Evolutionary conservation across 169 alveolate species (phyloP).

Genomic region (Cyclospora cayetanensis): DNA sequence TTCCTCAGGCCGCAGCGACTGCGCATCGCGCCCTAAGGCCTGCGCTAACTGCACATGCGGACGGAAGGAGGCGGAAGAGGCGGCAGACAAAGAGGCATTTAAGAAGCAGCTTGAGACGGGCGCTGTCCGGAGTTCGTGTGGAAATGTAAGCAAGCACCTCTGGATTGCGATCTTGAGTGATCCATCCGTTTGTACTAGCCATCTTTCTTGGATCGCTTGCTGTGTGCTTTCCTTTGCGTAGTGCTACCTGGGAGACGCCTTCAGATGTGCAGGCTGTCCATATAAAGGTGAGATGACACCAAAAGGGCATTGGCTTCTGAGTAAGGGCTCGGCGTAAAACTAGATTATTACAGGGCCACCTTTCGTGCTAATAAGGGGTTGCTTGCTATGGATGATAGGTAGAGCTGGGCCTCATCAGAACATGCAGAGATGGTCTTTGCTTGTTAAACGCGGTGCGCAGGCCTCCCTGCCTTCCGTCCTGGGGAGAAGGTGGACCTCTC

Average conservation of each 20-base stretch:
- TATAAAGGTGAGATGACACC: conserved; percentile 83
- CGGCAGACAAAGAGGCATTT: conserved; percentile 65
- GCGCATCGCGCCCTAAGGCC: conserved; percentile 92
- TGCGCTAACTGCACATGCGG: conserved; percentile 96
- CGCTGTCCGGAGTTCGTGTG: conserved; percentile 83
- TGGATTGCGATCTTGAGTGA: neutral
- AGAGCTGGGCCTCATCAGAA: no score
- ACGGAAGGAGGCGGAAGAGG: conserved; percentile 82
- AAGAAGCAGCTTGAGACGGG: conserved; percentile 79
- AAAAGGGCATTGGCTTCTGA: no score
- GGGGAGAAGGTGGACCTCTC: conserved; percentile 87
- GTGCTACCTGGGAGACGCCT: conserved; percentile 96
- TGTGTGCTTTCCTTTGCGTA: conserved; percentile 32
- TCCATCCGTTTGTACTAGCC: neutral
- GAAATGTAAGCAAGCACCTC: conserved; percentile 83
- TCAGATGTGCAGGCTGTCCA: conserved; percentile 95
- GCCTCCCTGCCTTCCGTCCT: conserved; percentile 95
- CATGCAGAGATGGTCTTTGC: no score
- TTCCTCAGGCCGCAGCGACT: conserved; percentile 78
- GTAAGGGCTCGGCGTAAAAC: no score
- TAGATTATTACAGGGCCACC: no score
- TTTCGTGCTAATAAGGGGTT: no score
- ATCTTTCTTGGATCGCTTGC: neutral
- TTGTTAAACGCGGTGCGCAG: neutral
- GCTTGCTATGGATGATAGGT: no score